A percentile compares a stretch with the other conserved stretches of the same genome.
Evolutionary conservation across 1,284 basidiomycete genomes (phyloP).

Genomic region (Apiotrichum akiyoshidainum): DNA sequence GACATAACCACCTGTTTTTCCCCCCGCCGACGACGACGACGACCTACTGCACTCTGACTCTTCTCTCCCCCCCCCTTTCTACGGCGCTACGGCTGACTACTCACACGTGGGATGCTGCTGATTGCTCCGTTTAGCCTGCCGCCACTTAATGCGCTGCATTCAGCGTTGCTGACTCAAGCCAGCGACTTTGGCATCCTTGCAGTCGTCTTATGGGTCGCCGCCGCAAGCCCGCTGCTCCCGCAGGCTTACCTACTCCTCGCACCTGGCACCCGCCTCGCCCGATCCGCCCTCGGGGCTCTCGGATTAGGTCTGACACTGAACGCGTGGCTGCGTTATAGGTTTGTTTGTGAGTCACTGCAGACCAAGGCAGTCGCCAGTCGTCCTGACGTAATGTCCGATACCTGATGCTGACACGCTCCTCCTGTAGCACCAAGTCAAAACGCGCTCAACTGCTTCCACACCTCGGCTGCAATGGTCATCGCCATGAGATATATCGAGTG

Average conservation of each 20-base stretch:
- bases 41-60: no score
- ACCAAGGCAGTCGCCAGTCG: no score
- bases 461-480: constrained; percentile 27
- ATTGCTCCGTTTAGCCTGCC: neutral
- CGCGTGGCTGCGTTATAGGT: constrained; percentile 24
- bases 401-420: constrained; percentile 11
- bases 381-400: neutral
- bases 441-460: constrained; percentile 31
- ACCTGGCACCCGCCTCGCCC: constrained; percentile 20
- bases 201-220: neutral
- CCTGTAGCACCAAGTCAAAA: constrained; percentile 19
- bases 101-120: neutral
- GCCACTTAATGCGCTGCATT: neutral
- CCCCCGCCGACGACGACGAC: no score
- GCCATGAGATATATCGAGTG: constrained; percentile 33
- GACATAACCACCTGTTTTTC: no score
- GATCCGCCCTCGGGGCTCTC: constrained; percentile 22
- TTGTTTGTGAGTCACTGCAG: constrained; percentile 24
- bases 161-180: neutral
- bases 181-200: neutral
- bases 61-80: no score
- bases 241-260: constrained; percentile 29
- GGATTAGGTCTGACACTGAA: constrained; percentile 19
- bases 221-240: constrained; percentile 19
- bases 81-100: no score